Evolutionary conservation across 305 asterid species (phyloP).

Genomic region (Solanum hybrid): DNA sequence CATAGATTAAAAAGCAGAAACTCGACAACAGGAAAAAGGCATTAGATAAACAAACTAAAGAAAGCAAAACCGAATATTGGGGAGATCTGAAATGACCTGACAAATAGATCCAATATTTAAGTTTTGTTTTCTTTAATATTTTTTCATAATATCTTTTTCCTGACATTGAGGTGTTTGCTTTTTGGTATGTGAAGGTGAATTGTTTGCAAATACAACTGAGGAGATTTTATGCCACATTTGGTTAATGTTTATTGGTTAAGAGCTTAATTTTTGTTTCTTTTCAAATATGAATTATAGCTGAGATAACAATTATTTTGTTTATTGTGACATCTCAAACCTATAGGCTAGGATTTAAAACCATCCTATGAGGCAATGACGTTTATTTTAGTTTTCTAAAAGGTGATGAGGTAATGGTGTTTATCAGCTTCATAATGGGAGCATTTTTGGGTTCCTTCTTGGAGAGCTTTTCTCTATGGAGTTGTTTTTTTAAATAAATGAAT

Average conservation of each 20-base stretch:
- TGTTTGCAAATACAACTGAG: background rate
- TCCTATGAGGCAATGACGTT: too few species aligned
- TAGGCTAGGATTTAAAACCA: background rate
- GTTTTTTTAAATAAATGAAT: too few species aligned
- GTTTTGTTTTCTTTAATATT: background rate
- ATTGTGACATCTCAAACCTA: background rate
- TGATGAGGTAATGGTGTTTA: background rate
- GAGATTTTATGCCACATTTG: background rate
- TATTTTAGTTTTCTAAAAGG: too few species aligned
- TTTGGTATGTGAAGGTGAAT: background rate
- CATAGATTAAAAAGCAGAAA: too few species aligned
- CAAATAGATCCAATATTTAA: background rate
- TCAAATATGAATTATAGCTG: background rate
- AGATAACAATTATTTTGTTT: background rate
- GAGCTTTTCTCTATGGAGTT: too few species aligned
- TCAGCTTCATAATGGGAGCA: too few species aligned
- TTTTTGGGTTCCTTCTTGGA: too few species aligned
- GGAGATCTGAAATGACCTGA: background rate
- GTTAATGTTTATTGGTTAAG: background rate
- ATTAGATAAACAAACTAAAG: background rate
- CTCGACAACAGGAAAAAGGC: background rate
- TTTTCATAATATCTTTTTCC: too few species aligned
- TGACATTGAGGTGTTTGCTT: background rate
- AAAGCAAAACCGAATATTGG: accelerated
- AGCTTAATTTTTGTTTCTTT: background rate